Conservation (phyloP, 2,329 filamentous ascomycete genomes). For the Furcasterigmium sp. region DNA sequence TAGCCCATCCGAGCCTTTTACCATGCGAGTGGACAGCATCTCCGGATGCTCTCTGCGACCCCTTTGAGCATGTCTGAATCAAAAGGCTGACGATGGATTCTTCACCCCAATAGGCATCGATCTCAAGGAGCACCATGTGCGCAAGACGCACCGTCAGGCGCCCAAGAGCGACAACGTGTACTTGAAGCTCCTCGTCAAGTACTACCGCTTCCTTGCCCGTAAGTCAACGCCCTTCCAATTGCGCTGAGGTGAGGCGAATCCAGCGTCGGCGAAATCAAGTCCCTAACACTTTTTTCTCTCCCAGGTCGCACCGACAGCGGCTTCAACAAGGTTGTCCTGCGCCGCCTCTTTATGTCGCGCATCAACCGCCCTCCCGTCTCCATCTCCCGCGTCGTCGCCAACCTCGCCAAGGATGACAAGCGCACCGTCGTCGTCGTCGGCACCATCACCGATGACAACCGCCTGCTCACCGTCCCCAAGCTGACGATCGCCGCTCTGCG, state of each 20-base stretch:
- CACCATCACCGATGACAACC: slow-evolving; percentile 97
- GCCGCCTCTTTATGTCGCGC: slow-evolving; percentile 96
- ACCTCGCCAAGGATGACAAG: slow-evolving; percentile 61
- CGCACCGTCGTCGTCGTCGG: slow-evolving; percentile 94
- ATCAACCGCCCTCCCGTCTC: slow-evolving; percentile 97
- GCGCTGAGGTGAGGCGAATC: neutral
- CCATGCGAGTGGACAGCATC: slow-evolving; percentile 25
- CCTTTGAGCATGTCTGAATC: slow-evolving; percentile 55
- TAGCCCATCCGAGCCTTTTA: slow-evolving; percentile 31
- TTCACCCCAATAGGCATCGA: slow-evolving; percentile 59
- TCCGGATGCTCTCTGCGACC: neutral
- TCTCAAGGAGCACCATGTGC: slow-evolving; percentile 65
- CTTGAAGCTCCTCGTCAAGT: slow-evolving; percentile 95
- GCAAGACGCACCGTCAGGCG: slow-evolving; percentile 78
- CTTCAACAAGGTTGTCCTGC: slow-evolving; percentile 99
- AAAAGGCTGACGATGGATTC: slow-evolving; percentile 56
- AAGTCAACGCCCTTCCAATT: slow-evolving; percentile 37
- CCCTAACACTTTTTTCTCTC: neutral
- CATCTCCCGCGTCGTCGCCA: slow-evolving; percentile 79
- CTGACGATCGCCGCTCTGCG: slow-evolving; percentile 88
- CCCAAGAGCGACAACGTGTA: slow-evolving; percentile 99
- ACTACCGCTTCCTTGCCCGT: slow-evolving; percentile 96
- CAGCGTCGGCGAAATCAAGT: no score
- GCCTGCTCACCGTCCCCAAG: slow-evolving; percentile 85
- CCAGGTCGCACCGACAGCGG: slow-evolving; percentile 88